Conservation (phyloP, 1,139 yeast genomes). For the Taphrina pruni region DNA sequence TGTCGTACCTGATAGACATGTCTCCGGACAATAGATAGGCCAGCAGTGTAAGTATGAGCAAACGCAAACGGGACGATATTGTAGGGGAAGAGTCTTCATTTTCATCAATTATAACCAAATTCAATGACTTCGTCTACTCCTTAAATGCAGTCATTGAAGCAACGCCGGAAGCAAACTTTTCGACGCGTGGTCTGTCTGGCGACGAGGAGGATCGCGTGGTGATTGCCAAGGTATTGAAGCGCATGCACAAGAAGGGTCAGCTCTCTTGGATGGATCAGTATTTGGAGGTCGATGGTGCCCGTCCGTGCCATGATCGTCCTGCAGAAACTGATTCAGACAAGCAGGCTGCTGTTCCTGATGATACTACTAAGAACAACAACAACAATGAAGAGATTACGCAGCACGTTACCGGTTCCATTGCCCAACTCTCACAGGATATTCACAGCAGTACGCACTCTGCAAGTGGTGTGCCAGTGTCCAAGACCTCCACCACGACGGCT, state of each 20-base stretch:
- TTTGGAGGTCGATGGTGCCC: conserved; percentile 27
- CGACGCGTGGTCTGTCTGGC: conserved; percentile 13
- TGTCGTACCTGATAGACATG: no score
- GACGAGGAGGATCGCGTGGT: conserved; percentile 35
- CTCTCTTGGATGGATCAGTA: conserved; percentile 42
- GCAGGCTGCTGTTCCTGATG: neutral
- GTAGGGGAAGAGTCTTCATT: neutral
- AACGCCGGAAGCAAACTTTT: conserved; percentile 31
- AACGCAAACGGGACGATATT: conserved; percentile 1
- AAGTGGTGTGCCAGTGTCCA: no score
- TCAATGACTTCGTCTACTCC: conserved; percentile 18
- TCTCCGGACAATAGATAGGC: no score
- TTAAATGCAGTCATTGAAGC: conserved; percentile 7
- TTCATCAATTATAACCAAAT: neutral
- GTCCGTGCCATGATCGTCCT: conserved; percentile 10
- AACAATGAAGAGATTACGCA: neutral
- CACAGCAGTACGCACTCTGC: neutral
- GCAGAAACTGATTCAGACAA: conserved; percentile 31
- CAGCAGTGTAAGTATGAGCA: conserved; percentile 11
- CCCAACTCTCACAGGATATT: neutral
- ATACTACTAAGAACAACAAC: neutral
- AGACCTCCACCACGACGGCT: no score
- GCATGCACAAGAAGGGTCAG: conserved; percentile 31
- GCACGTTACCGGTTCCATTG: neutral
- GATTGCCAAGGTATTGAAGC: conserved; percentile 37